Base-by-base conservation (phyloP, 1,139 yeast genomes). In the Kodamaea suecica region DNA sequence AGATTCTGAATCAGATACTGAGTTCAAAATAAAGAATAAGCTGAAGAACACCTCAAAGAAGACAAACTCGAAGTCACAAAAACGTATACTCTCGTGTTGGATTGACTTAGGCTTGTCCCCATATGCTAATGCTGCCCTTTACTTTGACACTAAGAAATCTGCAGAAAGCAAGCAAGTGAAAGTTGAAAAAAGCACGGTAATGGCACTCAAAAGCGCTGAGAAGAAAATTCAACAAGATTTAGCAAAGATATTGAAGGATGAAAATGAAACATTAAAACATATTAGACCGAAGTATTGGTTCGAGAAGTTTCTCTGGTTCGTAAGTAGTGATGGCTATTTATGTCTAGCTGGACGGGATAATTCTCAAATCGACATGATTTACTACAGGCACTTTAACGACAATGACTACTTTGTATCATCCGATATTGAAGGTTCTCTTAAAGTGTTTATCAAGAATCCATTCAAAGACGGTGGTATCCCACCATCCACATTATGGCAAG, bases 281-380 rank as follows among this genome's bases (percentile, higher is more conserved):
- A 66, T 84, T 21, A 72, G 97, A 34, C 73, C 77, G 4, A 86
- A 87, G 31, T 82, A 69, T 50, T 90, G 97, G 85, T 94, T 94
- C 63, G 98, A 92, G 53, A 92, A 92, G 57, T 92, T 84, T 55
- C 80, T 70, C 52, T 92, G 98, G 98, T 92, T 92, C 53, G 71
- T 88, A 20, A 76, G 95, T 0, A 81, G 82, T 44, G 97, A 92
- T 54, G 95, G 95, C 0, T 88, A 85, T 51, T 64, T 92, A 36
- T 85, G 95, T 43, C 59, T 92, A 34, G 88, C 92, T 32, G 97
- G 97, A 1, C 78, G 87, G 44, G 97, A 94, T 53, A 75, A 73
- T 15, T 58, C 76, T n/a, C 97, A 92, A 54, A 73, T 78, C n/a
- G 96, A 88, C 50, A 73, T 86, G 64, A 74, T 92, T 23, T 84